Percentiles rank a stretch among this genome's conserved stretches.
Evolutionary conservation across 768 basidiomycete genomes (phyloP).

Genomic region (Trametes sanguinea): DNA sequence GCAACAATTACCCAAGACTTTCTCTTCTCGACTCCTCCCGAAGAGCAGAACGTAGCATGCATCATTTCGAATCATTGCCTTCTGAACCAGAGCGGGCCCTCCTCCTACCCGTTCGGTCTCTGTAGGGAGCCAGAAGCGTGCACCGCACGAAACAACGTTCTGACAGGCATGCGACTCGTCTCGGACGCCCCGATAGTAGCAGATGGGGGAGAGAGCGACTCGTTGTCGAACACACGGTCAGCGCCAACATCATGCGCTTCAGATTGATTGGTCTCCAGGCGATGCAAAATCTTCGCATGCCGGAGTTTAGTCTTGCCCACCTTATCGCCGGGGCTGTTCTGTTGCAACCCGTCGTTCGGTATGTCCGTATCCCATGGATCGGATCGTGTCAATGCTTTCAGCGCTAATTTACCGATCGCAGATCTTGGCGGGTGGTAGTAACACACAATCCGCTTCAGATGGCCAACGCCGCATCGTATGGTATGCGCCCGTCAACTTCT

Average conservation of each 20-base stretch:
- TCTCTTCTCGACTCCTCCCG: background rate
- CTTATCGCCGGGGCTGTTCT: slow-evolving; percentile 20
- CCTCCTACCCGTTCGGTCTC: background rate
- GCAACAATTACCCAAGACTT: background rate
- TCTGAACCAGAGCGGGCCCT: background rate
- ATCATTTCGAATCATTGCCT: background rate
- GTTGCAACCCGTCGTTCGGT: slow-evolving; percentile 8
- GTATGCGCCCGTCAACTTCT: background rate
- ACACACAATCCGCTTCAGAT: background rate
- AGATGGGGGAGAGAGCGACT: background rate
- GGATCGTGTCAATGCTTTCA: slow-evolving; percentile 3
- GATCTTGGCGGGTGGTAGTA: background rate
- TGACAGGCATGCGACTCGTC: background rate
- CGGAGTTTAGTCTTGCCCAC: slow-evolving; percentile 8
- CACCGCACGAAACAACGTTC: background rate
- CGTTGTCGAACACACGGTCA: background rate
- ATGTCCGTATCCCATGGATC: background rate
- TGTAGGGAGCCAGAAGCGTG: slow-evolving; percentile 2
- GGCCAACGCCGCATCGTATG: slow-evolving; percentile 1
- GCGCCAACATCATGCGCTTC: slow-evolving; percentile 11
- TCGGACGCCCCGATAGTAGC: background rate
- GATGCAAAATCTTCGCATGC: background rate
- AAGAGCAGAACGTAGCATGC: background rate
- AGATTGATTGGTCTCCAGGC: slow-evolving; percentile 12
- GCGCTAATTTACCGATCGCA: background rate